Evolutionary conservation across 768 basidiomycete genomes (phyloP).

Genomic region (Tulasnella sp.): DNA sequence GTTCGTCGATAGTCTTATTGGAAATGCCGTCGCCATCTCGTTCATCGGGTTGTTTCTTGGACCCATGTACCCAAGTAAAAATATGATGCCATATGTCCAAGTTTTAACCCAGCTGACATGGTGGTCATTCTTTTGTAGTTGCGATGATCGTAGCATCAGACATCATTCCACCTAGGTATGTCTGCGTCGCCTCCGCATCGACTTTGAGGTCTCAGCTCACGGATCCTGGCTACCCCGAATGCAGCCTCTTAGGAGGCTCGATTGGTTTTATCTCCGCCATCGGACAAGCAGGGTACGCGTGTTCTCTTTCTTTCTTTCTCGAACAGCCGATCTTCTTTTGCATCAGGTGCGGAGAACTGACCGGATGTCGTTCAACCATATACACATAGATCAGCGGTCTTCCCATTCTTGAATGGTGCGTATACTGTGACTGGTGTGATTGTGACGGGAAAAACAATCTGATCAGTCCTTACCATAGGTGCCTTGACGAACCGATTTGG

Average conservation of each 20-base stretch:
- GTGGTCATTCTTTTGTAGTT: too few species aligned
- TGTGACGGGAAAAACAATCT: not conserved
- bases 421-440: not conserved
- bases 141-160: too few species aligned
- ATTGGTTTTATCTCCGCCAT: slow-evolving; percentile 29
- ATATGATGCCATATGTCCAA: not conserved
- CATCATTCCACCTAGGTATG: not conserved
- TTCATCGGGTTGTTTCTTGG: slow-evolving; percentile 31
- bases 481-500: not conserved
- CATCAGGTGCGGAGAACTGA: too few species aligned
- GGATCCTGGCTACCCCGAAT: too few species aligned
- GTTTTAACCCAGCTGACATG: too few species aligned
- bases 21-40: slow-evolving; percentile 29
- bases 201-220: not conserved
- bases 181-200: not conserved
- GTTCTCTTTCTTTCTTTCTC: too few species aligned
- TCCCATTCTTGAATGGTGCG: slow-evolving; percentile 45
- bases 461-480: not conserved
- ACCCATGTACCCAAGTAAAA: slow-evolving; percentile 25
- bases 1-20: slow-evolving; percentile 27
- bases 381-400: slow-evolving; percentile 21
- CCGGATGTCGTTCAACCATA: too few species aligned
- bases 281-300: slow-evolving; percentile 28
- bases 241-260: not conserved
- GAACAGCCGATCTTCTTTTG: too few species aligned